phyloP scores from a whole-genome alignment of 148 eudicot species.

The Fagopyrum tataricum region DNA sequence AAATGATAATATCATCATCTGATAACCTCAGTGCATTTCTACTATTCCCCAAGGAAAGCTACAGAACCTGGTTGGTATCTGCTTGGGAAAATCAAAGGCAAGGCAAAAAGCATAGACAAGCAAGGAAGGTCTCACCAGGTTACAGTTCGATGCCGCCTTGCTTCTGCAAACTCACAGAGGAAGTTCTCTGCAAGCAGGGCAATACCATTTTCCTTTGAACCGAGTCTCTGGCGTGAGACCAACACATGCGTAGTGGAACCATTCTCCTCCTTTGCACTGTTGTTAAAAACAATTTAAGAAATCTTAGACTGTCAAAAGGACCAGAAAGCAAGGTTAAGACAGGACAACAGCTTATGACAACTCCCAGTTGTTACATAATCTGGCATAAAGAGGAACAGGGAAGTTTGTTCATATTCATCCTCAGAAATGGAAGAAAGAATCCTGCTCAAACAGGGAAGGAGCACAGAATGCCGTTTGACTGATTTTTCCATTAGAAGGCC shows the following conservation, averaged over 20 bases:
- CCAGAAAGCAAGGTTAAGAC: background rate
- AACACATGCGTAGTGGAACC: slow-evolving; percentile 96
- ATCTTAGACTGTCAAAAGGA: background rate
- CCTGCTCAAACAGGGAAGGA: background rate
- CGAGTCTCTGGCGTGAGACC: slow-evolving; percentile 92
- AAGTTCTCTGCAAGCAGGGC: slow-evolving; percentile 88
- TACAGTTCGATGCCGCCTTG: background rate
- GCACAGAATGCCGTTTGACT: background rate
- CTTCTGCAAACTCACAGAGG: slow-evolving; percentile 18
- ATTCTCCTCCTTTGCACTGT: slow-evolving; percentile 99
- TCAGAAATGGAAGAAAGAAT: background rate
- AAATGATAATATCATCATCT: background rate
- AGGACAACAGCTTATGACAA: background rate
- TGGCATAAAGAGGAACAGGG: background rate
- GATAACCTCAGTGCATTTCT: background rate
- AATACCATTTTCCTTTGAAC: slow-evolving; percentile 96
- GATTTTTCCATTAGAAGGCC: background rate
- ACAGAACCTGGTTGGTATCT: background rate
- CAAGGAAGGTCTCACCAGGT: background rate
- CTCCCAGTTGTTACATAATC: background rate
- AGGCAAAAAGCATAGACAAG: background rate
- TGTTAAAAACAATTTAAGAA: background rate
- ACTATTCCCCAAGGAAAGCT: background rate
- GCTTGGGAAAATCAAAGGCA: background rate
- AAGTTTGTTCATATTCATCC: background rate